Conservation (phyloP, 2,329 filamentous ascomycete genomes). For the Bertia moriformis region DNA sequence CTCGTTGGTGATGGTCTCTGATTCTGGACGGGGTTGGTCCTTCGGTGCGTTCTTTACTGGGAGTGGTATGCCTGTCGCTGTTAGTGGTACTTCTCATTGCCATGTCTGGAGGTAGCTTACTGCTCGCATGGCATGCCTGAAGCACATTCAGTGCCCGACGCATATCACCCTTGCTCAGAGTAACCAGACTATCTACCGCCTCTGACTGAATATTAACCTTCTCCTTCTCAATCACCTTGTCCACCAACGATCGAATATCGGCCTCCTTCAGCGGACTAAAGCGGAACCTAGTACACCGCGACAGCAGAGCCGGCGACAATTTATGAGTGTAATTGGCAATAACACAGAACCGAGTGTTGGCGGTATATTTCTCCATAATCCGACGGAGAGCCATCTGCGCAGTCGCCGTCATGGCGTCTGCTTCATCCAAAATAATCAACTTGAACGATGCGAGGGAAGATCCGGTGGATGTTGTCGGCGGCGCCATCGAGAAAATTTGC, state of each 20-base stretch:
- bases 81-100: conserved; percentile 1
- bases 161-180: conserved; percentile 90
- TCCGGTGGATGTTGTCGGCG: conserved; percentile 23
- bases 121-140: conserved; percentile 90
- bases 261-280: conserved; percentile 84
- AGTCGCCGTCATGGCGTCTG: conserved; percentile 98
- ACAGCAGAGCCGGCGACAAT: conserved; percentile 79
- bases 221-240: conserved; percentile 81
- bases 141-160: conserved; percentile 83
- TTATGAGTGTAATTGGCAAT: conserved; percentile 99
- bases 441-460: conserved; percentile 61
- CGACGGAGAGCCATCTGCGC: conserved; percentile 92
- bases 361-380: conserved; percentile 99
- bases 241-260: conserved; percentile 74
- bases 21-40: conserved; percentile 29
- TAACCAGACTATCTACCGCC: conserved; percentile 71
- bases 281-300: conserved; percentile 82
- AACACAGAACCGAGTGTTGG: conserved; percentile 93
- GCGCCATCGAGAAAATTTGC: conserved; percentile 74
- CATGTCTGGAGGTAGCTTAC: conserved; percentile 26
- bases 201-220: conserved; percentile 67
- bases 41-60: conserved; percentile 38
- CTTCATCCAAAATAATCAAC: conserved; percentile 93
- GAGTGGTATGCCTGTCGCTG: conserved; percentile 46
- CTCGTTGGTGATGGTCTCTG: conserved; percentile 73